These are phyloP conservation scores for Daldinia grandis DNA, from an alignment of 495 filamentous ascomycete genomes.

Conservation along the genomic window DNA sequence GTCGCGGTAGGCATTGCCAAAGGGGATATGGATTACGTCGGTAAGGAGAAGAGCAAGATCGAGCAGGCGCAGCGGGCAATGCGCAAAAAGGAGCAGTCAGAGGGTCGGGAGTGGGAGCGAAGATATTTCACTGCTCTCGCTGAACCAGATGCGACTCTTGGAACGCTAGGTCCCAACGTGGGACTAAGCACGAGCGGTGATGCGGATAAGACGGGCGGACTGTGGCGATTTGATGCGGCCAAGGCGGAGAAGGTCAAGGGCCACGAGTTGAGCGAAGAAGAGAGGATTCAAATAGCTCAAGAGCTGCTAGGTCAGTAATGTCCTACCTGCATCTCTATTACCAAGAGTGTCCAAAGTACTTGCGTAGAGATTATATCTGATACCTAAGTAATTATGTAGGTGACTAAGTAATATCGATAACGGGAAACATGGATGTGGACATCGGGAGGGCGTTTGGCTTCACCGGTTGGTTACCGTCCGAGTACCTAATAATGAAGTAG, in stretches of 20 bases:
- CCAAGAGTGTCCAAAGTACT: neutral
- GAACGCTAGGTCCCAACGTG: conserved; percentile 63
- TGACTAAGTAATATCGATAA: conserved; percentile 5
- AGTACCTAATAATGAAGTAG: neutral
- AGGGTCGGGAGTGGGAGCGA: conserved; percentile 82
- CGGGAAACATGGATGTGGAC: neutral
- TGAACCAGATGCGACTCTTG: conserved; percentile 64
- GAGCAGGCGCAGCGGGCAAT: conserved; percentile 89
- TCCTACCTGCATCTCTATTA: neutral
- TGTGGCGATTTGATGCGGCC: conserved; percentile 82
- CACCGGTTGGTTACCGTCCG: neutral
- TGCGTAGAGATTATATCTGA: conserved; percentile 9
- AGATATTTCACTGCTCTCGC: conserved; percentile 76
- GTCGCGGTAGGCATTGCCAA: conserved; percentile 81
- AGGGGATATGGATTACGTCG: conserved; percentile 84
- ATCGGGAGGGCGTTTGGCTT: neutral
- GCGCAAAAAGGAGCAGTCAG: conserved; percentile 79
- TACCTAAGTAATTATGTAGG: conserved; percentile 1
- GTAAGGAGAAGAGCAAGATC: conserved; percentile 83
- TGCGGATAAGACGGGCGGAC: conserved; percentile 82
- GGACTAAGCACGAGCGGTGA: conserved; percentile 67
- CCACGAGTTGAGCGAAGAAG: conserved; percentile 51
- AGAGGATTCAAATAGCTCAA: conserved; percentile 47
- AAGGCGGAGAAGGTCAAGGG: conserved; percentile 64
- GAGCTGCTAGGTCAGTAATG: conserved; percentile 56